phyloP scores from a whole-genome alignment of 2,329 filamentous ascomycete species.

The Cordyceps cateniannulata region DNA sequence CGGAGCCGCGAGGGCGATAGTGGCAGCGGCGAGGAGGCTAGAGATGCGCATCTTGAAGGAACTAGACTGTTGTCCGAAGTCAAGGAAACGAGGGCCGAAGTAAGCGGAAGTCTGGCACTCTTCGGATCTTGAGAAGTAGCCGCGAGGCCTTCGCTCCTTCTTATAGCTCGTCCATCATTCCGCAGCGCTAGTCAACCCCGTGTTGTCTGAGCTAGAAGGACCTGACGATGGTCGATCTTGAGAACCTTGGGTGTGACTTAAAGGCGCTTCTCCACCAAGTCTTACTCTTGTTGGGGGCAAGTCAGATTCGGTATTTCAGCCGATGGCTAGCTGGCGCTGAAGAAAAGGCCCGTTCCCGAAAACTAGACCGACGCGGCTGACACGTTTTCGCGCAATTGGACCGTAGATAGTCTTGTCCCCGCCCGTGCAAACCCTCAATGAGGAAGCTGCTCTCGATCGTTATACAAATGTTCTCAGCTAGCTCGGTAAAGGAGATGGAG shows the following conservation, averaged over 20 bases:
- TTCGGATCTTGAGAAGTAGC: neutral
- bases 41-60: constrained; percentile 4
- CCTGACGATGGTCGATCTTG: neutral
- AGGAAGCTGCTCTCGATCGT: neutral
- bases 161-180: neutral
- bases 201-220: neutral
- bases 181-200: neutral
- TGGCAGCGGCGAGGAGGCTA: constrained; percentile 16
- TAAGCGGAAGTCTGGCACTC: neutral
- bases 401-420: neutral
- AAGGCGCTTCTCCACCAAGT: neutral
- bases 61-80: neutral
- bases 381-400: constrained; percentile 11
- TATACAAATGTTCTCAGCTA: too few relatives aligned
- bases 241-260: neutral
- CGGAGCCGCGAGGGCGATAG: constrained; percentile 19
- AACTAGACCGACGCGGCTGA: constrained; percentile 2
- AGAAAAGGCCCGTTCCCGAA: neutral
- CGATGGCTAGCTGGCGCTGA: neutral
- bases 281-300: constrained; percentile 1
- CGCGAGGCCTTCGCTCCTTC: neutral
- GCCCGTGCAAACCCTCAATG: neutral
- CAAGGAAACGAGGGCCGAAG: neutral
- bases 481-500: neutral
- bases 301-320: constrained; percentile 1